Base-by-base conservation (phyloP, 345 rosid species). In the Fremontodendron californicum region DNA sequence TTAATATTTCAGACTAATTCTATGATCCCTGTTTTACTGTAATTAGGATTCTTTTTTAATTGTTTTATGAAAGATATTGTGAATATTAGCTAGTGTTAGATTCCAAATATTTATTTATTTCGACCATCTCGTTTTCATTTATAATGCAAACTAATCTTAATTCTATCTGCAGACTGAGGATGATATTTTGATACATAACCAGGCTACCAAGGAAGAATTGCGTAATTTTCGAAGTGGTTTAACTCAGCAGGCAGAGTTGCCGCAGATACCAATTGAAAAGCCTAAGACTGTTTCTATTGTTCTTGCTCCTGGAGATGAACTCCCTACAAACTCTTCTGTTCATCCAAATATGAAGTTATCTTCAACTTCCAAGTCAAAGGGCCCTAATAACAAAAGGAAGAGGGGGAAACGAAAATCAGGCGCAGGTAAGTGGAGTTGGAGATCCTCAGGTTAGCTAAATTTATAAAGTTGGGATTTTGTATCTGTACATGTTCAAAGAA, bases 351-450 rank as follows among this genome's bases (percentile, higher is more conserved):
- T 70, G 15, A 77, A 81, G 66, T 68, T 78, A 70, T 78, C 79
- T 21, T 82, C 87, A 19, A 74, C 88, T 79, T 78, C 88, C 62
- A 82, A 86, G 84, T 77, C 84, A 63, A 86, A 84, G 77, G 71
- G 65, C 71, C 77, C 82, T 35, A 89, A 74, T 45, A 89, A 83
- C 77, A 88, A 83, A 85, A 82, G 86, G 78, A 87, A 82, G 79
- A 74, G 87, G 71, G 88, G 90, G 7, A 89, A 83, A 77, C 75
- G 87, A 80, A 86, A 81, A 77, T 69, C 87, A 46, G 85, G 84
- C 68, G 37, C 78, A 8, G 54, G 78, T 68, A 83, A 77, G 46
- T 67, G 88, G 84, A 81, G 81, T 63, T 82, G 82, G 76, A 86
- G 83, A 87, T 80, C 86, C 49, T 80, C 71, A n/a, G 78, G 76